These are phyloP conservation scores for Amniculicola lignicola DNA, from an alignment of 495 filamentous ascomycete species.

Conservation along the genomic window DNA sequence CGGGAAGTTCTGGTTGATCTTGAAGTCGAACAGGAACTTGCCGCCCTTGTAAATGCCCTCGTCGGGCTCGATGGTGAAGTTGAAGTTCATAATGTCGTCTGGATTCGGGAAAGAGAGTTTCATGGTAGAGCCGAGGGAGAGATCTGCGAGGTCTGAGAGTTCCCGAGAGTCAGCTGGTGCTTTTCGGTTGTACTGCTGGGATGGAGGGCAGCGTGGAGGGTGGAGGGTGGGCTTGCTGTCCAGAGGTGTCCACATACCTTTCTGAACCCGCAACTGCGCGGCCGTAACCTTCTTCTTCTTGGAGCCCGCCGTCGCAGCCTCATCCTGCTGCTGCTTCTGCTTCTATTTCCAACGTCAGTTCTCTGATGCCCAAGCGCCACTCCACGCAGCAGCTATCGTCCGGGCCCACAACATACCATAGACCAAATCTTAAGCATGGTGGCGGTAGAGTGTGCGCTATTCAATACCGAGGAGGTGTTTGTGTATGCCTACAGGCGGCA, in stretches of 20 bases:
- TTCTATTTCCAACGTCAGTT: constrained; percentile 55
- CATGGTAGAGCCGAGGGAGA: constrained; percentile 88
- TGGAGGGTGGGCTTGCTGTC: too few species aligned
- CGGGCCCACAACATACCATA: constrained; percentile 84
- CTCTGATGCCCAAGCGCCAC: background rate
- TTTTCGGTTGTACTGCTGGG: background rate
- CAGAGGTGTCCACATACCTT: constrained; percentile 74
- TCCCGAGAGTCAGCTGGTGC: constrained; percentile 6
- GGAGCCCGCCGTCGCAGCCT: constrained; percentile 51
- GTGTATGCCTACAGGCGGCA: too few species aligned
- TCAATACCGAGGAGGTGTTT: too few species aligned
- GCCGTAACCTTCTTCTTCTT: constrained; percentile 99
- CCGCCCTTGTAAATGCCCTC: constrained; percentile 98
- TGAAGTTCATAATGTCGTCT: constrained; percentile 95
- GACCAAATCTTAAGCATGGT: constrained; percentile 99
- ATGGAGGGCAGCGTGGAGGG: background rate
- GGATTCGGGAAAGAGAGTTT: constrained; percentile 88
- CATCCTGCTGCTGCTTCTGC: constrained; percentile 88
- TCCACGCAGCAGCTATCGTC: too few species aligned
- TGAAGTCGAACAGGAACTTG: constrained; percentile 83
- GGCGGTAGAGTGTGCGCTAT: constrained; percentile 37
- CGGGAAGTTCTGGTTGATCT: constrained; percentile 90
- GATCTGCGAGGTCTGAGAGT: constrained; percentile 77
- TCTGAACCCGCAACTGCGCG: constrained; percentile 91
- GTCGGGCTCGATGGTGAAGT: constrained; percentile 88